Percentiles rank a stretch among this genome's conserved stretches.
phyloP scores from a whole-genome alignment of 805 yeast species.

The Torulaspora gathmanii region DNA sequence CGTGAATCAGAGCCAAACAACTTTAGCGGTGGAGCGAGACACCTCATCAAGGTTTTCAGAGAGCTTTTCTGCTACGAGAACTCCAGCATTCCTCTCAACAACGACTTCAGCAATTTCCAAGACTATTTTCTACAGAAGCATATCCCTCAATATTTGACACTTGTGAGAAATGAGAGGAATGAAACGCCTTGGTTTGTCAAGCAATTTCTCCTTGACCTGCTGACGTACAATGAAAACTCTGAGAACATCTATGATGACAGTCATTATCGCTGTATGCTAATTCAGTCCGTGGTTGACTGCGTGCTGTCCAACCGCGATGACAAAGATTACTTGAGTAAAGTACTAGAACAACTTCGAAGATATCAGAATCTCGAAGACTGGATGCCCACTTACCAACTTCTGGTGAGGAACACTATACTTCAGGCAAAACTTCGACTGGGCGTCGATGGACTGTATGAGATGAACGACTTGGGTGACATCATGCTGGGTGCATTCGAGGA shows the following conservation, averaged over 20 bases:
- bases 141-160: conserved; percentile 58
- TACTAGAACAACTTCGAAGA: conserved; percentile 65
- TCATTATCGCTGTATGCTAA: conserved; percentile 55
- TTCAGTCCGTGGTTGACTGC: conserved; percentile 48
- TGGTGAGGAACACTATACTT: conserved; percentile 46
- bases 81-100: conserved; percentile 66
- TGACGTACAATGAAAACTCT: conserved; percentile 81
- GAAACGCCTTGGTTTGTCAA: conserved; percentile 56
- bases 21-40: conserved; percentile 54
- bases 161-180: conserved; percentile 58
- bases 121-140: conserved; percentile 65
- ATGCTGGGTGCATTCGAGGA: conserved; percentile 47
- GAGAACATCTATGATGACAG: conserved; percentile 73
- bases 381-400: conserved; percentile 63
- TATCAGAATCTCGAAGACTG: conserved; percentile 76
- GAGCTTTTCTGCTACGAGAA: conserved; percentile 66
- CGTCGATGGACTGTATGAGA: conserved; percentile 46
- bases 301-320: conserved; percentile 35
- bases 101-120: conserved; percentile 71
- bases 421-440: conserved; percentile 62
- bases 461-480: conserved; percentile 47
- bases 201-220: conserved; percentile 59
- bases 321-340: conserved; percentile 41
- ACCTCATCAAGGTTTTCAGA: conserved; percentile 65
- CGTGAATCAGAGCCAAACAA: conserved; percentile 17